phyloP scores from a whole-genome alignment of 2,329 filamentous ascomycete genomes.

The Phialocephala sp. region DNA sequence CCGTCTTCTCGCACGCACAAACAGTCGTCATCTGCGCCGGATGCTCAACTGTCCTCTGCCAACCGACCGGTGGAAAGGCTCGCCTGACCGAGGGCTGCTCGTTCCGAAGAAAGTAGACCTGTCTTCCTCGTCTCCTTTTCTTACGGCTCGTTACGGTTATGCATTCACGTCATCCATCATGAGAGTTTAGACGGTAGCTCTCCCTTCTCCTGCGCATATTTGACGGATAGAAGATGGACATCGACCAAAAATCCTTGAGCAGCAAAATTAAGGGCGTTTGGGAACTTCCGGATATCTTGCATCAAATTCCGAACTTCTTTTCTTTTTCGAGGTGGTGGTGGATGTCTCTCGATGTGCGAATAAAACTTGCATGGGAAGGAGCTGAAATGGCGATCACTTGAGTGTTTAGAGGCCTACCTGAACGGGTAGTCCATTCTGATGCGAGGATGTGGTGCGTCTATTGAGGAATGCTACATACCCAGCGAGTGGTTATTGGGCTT shows the following conservation, averaged over 20 bases:
- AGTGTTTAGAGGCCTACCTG: constrained; percentile 51
- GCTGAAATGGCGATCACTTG: constrained; percentile 62
- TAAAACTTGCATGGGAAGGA: constrained; percentile 53
- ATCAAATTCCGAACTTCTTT: constrained; percentile 58
- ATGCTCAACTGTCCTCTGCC: constrained; percentile 99
- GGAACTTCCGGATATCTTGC: constrained; percentile 82
- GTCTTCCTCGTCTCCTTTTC: constrained; percentile 49
- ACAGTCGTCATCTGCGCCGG: constrained; percentile 99
- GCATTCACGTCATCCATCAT: constrained; percentile 39
- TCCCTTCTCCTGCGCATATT: constrained; percentile 51
- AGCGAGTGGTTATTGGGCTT: constrained; percentile 35
- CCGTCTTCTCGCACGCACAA: constrained; percentile 99
- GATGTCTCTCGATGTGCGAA: constrained; percentile 41
- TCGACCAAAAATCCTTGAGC: constrained; percentile 58
- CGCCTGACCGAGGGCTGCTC: constrained; percentile 99
- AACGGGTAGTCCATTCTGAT: constrained; percentile 46
- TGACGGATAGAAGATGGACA: constrained; percentile 76
- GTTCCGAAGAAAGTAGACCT: constrained; percentile 98
- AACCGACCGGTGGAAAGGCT: constrained; percentile 99
- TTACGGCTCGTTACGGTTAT: constrained; percentile 42
- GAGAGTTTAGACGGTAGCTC: constrained; percentile 39
- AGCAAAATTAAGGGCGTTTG: constrained; percentile 68
- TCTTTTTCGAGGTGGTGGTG: constrained; percentile 32
- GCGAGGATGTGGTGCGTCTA: constrained; percentile 67
- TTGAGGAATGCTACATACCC: constrained; percentile 67